phyloP scores from a whole-genome alignment of 2,329 filamentous ascomycete genomes.

The Fusarium newnesense region DNA sequence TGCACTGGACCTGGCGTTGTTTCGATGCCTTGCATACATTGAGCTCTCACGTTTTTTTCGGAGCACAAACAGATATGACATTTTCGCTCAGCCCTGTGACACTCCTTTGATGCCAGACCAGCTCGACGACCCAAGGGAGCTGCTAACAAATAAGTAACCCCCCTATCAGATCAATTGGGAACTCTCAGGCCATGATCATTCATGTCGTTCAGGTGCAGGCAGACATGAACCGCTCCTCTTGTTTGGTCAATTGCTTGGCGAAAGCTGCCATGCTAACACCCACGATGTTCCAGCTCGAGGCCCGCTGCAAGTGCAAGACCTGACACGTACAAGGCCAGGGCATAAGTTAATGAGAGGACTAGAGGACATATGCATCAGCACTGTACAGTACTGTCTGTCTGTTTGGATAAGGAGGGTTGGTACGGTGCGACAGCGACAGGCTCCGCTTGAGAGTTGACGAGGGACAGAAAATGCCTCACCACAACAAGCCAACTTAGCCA shows the following conservation, averaged over 20 bases:
- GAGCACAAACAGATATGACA: not conserved
- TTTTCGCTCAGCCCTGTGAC: not conserved
- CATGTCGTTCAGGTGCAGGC: not conserved
- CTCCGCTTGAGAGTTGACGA: slow-evolving; percentile 25
- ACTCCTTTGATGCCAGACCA: not conserved
- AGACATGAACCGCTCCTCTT: slow-evolving; percentile 31
- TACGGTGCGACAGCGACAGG: slow-evolving; percentile 21
- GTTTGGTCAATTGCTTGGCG: slow-evolving; percentile 29
- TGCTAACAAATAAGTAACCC: slow-evolving; percentile 5
- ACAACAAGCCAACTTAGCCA: slow-evolving; percentile 10
- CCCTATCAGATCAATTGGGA: not conserved
- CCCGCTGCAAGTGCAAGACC: slow-evolving; percentile 29
- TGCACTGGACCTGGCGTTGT: slow-evolving; percentile 10
- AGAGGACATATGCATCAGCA: slow-evolving; percentile 1
- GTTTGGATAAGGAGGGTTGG: slow-evolving; percentile 15
- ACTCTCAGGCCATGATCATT: not conserved
- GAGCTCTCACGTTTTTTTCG: slow-evolving; percentile 2
- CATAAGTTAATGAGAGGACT: not conserved
- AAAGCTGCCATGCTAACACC: slow-evolving; percentile 24
- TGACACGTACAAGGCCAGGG: slow-evolving; percentile 18
- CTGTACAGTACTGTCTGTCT: not conserved
- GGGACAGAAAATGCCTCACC: slow-evolving; percentile 40
- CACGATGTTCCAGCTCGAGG: slow-evolving; percentile 36
- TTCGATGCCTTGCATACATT: slow-evolving; percentile 16
- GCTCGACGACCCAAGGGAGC: slow-evolving; percentile 11